Evolutionary conservation across 805 yeast species (phyloP), one percentile per base, ranked within the genome.

Genomic region (Candida khao-thaluensis): DNA sequence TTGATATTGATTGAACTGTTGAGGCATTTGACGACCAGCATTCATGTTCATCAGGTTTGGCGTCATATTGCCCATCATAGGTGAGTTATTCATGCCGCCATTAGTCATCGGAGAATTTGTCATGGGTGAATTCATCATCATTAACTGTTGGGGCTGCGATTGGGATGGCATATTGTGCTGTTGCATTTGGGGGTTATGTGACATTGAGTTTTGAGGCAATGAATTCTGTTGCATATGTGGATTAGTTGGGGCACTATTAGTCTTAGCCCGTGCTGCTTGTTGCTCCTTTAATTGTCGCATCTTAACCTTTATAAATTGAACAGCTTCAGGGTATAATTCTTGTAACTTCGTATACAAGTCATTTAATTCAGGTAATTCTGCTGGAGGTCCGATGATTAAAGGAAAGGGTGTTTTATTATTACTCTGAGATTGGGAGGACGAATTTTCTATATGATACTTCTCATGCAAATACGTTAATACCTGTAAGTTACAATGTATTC

Each of bases 301-400:
- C 59, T 58, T 72, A 55, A 55, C 48, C 44, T 62, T 70, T 38
- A 69, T 52, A 34, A 57, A 62, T 40, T 65, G 72, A n/a, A 70
- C 53, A 1, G 79, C 78, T 43, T 77, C 81, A 0, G 80, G 81
- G 44, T 76, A 77, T 25, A 77, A 51, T 37, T 70, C 71, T 48
- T 71, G 74, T 18, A 72, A 56, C 35, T 64, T 60, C n/a, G 62
- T 61, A 52, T 77, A 77, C 28, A 71, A 63, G 26, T 66, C 71
- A 36, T 60, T 59, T 30, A 77, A 59, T 47, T 76, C 82, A 0
- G 81, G 79, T 60, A 76, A 64, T 31, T 75, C 81, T 3, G 69
- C 69, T 6, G 82, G 82, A 4, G 83, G 72, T 1, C 74, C 60
- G 42, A 76, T 65, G 28, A 77, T 72, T 21, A 71, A 66, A 2